Evolutionary conservation across 148 eudicot species (phyloP).

Genomic region (Euryodendron excelsum): DNA sequence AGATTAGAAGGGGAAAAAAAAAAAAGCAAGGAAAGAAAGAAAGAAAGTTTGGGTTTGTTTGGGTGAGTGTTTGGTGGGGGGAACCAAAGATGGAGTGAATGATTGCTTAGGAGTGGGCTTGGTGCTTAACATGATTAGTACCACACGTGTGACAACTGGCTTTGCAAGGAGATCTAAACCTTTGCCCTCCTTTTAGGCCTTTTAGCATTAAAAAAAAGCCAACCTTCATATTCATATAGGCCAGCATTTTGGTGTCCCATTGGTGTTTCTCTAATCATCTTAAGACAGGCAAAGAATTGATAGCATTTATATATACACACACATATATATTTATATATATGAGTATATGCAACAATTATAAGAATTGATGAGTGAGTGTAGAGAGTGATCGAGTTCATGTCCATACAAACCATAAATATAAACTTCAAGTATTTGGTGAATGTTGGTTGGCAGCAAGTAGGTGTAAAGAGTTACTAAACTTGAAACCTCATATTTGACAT

Average conservation of each 20-base stretch:
- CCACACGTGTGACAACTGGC: conserved; percentile 72
- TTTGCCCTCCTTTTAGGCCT: background rate
- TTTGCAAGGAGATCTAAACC: conserved; percentile 16
- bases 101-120: conserved; percentile 33
- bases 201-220: background rate
- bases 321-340: too few species aligned
- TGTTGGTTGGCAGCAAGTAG: too few species aligned
- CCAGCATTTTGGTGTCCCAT: background rate
- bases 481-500: too few species aligned
- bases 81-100: conserved; percentile 33
- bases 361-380: too few species aligned
- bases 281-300: background rate
- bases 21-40: background rate
- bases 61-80: conserved; percentile 13
- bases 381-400: too few species aligned
- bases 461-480: too few species aligned
- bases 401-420: too few species aligned
- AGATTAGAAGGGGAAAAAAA: background rate
- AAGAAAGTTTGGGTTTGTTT: background rate
- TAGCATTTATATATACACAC: too few species aligned
- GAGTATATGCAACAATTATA: too few species aligned
- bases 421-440: too few species aligned
- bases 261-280: background rate
- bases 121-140: conserved; percentile 49
- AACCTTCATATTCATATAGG: background rate